These are phyloP conservation scores for Pythium brachiatum DNA, from an alignment of 352 stramenopile genomes.

Conservation along the genomic window DNA sequence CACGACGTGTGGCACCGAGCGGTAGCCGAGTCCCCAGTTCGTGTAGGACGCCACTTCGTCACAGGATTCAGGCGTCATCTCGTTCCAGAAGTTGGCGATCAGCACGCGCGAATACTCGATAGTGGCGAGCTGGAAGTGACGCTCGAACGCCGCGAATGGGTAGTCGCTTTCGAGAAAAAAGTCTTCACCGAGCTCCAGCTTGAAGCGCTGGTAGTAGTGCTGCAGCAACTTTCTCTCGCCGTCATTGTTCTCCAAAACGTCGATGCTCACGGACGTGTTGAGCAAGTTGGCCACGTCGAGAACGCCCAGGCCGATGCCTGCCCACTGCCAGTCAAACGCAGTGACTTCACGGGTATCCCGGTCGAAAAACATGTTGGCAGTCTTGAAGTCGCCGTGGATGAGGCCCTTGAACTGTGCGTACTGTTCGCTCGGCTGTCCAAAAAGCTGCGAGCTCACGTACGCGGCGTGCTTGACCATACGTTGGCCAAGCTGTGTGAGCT, in stretches of 20 bases:
- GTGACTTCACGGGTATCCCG: conserved; percentile 36
- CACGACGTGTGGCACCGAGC: conserved; percentile 57
- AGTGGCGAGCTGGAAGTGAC: conserved; percentile 55
- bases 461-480: conserved; percentile 45
- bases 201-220: conserved; percentile 54
- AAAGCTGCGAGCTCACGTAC: conserved; percentile 50
- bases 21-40: conserved; percentile 74
- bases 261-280: conserved; percentile 62
- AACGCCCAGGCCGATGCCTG: conserved; percentile 50
- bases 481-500: conserved; percentile 31
- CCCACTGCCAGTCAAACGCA: conserved; percentile 79
- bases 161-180: conserved; percentile 25
- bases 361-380: conserved; percentile 69
- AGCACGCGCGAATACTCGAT: conserved; percentile 67
- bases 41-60: conserved; percentile 35
- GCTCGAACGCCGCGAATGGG: conserved; percentile 46
- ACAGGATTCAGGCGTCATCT: conserved; percentile 47
- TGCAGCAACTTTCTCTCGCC: conserved; percentile 30
- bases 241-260: conserved; percentile 36
- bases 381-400: conserved; percentile 74
- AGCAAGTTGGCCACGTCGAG: conserved; percentile 69
- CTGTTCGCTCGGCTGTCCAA: conserved; percentile 21
- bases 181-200: conserved; percentile 15
- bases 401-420: conserved; percentile 35
- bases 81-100: conserved; percentile 61